Conservation (phyloP, 768 basidiomycete genomes). For the Hygrophorus russula region DNA sequence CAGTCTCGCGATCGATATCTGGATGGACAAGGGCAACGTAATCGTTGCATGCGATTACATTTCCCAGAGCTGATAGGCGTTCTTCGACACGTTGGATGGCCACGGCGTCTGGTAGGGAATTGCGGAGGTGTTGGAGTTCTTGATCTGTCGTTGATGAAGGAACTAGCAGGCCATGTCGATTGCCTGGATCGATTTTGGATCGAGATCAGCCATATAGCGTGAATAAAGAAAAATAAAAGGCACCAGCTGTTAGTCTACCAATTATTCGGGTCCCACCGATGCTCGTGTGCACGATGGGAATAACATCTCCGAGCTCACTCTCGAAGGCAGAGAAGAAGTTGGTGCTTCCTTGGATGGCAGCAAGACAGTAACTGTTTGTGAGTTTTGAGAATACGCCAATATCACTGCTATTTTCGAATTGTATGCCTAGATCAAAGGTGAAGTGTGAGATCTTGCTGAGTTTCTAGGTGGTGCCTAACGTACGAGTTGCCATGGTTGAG, state of each 20-base stretch:
- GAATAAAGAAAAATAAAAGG: conserved; percentile 1
- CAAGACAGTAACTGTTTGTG: conserved; percentile 96
- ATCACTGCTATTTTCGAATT: conserved; percentile 92
- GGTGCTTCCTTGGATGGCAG: conserved; percentile 85
- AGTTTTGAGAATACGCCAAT: conserved; percentile 96
- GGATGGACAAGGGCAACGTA: conserved; percentile 98
- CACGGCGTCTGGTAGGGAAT: conserved; percentile 87
- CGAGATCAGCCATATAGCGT: not conserved
- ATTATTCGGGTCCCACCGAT: conserved; percentile 93
- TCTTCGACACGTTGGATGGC: conserved; percentile 95
- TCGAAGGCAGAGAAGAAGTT: conserved; percentile 99
- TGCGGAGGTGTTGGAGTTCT: conserved; percentile 95
- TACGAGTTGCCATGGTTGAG: conserved; percentile 37
- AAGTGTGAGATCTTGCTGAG: not conserved
- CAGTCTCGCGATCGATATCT: conserved; percentile 95
- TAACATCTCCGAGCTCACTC: conserved; percentile 82
- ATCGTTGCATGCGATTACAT: conserved; percentile 98
- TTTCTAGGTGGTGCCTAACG: conserved; percentile 8
- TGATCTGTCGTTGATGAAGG: conserved; percentile 95
- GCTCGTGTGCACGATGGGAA: conserved; percentile 93
- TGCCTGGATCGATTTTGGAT: conserved; percentile 39
- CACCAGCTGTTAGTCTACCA: conserved; percentile 87
- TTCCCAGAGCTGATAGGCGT: conserved; percentile 92
- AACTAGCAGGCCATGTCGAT: conserved; percentile 94
- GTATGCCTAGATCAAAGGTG: conserved; percentile 47